Base-by-base conservation (phyloP, 352 stramenopile species). In the Globisporangium okanoganense region DNA sequence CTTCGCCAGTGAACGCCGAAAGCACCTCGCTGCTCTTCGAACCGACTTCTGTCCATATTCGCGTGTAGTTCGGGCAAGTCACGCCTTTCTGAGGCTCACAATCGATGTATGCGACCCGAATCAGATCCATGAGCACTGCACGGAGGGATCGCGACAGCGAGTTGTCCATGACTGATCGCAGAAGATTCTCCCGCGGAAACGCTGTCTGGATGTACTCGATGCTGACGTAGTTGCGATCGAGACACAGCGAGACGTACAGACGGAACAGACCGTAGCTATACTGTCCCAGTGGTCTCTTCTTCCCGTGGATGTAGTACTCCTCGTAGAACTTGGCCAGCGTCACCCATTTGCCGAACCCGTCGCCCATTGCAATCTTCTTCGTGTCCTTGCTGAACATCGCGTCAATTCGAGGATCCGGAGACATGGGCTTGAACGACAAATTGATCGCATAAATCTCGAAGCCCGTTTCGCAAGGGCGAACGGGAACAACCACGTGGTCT, bases 161-260 rank as follows among this genome's bases (percentile, higher is more conserved):
- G 0, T 55, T 41, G 55, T 91, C 79, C 67, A 82, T 75, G 16
- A 83, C 75, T 10, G 70, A 75, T 2, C 62, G 55, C 14, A 91
- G 51, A 7, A 91, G 62, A 35, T 75, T 76, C 22, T 82, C 66
- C 13, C 82, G 76, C 9, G 82, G 79, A 65, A 91, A 91, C 5
- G 69, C 73, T 10, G 69, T 64, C 33, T 88, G 79, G 31, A 91
- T 71, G 58, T 85, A 82, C 49, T 91, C 72, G 45, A 91, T 91
- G 54, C 79, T 87, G 25, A 86, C 67, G 48, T 91, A 91, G 68
- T 91, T 91, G 43, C 82, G 77, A 65, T 91, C 82, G 33, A 86
- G 58, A 18, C 82, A 91, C 5, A 91, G 58, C 4, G 78, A 83
- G n/a, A 82, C 70, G 57, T 89, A 91, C 1, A 91, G 68, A 10